Conservation (phyloP, 2,329 filamentous ascomycete species). For the Aureobasidium sp. region DNA sequence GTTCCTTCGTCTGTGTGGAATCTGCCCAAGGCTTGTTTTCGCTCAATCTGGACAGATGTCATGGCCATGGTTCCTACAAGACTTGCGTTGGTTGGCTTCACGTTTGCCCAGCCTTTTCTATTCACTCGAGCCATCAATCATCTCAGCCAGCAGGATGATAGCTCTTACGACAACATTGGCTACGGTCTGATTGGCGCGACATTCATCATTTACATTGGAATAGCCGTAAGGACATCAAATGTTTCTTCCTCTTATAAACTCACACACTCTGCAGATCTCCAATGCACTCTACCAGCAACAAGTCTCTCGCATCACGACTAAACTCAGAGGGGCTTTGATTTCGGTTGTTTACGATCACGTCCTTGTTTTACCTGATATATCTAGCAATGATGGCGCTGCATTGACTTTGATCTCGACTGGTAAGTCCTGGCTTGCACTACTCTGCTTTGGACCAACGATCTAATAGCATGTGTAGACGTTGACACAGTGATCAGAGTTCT, state of each 20-base stretch:
- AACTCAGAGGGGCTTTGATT: neutral
- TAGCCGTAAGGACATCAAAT: neutral
- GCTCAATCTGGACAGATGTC: neutral
- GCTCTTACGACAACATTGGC: neutral
- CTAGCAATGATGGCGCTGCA: neutral
- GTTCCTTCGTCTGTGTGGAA: neutral
- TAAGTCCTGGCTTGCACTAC: neutral
- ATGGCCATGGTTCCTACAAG: neutral
- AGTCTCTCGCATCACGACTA: neutral
- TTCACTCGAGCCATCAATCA: neutral
- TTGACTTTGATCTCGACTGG: neutral
- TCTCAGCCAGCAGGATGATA: neutral
- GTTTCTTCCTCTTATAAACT: too few species aligned
- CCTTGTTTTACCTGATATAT: neutral
- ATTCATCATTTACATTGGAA: neutral
- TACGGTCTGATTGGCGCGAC: neutral
- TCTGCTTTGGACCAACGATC: neutral
- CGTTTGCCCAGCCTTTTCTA: neutral
- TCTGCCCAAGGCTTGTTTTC: neutral
- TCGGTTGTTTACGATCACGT: neutral
- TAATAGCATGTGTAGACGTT: neutral
- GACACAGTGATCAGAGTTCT: neutral
- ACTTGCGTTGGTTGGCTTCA: neutral
- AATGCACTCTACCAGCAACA: neutral
- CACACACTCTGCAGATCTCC: neutral